Base-by-base conservation (phyloP, 2,329 filamentous ascomycete genomes). In the Lomentospora prolificans region DNA sequence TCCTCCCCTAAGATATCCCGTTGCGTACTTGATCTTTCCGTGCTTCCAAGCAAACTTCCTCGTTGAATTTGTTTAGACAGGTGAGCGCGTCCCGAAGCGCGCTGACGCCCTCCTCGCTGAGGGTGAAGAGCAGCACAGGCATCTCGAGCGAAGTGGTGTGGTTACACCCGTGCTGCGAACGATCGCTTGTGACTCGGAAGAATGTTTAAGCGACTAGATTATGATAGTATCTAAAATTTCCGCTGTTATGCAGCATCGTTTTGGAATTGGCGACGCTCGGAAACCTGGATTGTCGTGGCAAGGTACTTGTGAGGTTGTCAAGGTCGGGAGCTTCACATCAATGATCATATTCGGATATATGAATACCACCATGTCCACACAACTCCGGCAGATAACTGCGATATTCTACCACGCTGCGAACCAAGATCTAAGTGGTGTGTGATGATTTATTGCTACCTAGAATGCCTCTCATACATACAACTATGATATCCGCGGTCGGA, bases 41-140 rank as follows among this genome's bases (percentile, higher is more conserved):
- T 31, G 86, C 85, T 67, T 91, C 88, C 41, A 92, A 75, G 25
- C 82, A 87, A 19, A 92, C 87, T 50, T 86, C 81, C 62, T 92
- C 88, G 66, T 85, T 87, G 72, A 92, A 91, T 68, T 89, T 90
- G 64, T 81, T 80, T 25, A 92, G 76, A 67, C 88, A 92, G 22
- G 82, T 75, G 57, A 92, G 78, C 24, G 84, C 79, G 67, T 91
- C 88, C 62, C 89, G 85, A 48, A 92, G 74, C 51, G 80, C 81
- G 5, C 77, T 75, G 46, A 89, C 82, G 30, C 85, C 85, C 61
- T 90, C 86, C 57, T 88, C 86, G 62, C 78, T 86, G 55, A 92
- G 73, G 0, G 85, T 87, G 65, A 91, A 90, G 58, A 77, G 84
- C 57, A 91, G 70, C n/a, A 85, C 71, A 4, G 80, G 73, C 82